Conservation (phyloP, 2,329 filamentous ascomycete species). For the Diatrype stigma region DNA sequence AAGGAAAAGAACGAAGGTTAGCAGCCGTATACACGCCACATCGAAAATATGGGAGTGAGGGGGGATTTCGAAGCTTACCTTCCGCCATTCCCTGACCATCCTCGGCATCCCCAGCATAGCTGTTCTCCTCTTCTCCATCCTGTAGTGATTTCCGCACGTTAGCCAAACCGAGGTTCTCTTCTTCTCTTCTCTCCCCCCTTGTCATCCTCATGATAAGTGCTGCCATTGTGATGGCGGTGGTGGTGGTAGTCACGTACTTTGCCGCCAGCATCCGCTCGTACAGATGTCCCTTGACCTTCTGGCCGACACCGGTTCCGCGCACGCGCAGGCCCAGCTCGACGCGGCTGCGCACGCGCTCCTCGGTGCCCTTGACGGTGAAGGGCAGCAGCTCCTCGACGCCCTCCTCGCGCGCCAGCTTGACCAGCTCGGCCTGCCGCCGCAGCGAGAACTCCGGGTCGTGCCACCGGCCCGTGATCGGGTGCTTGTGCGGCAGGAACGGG, state of each 20-base stretch:
- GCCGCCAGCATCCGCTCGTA: slow-evolving; percentile 84
- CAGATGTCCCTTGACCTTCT: slow-evolving; percentile 91
- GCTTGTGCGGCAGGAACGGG: slow-evolving; percentile 77
- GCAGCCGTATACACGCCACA: slow-evolving; percentile 10
- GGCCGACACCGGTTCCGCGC: slow-evolving; percentile 87
- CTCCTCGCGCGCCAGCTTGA: slow-evolving; percentile 75
- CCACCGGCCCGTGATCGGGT: slow-evolving; percentile 77
- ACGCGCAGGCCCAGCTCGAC: slow-evolving; percentile 78
- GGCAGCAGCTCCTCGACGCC: slow-evolving; percentile 80
- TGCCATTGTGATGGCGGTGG: no score
- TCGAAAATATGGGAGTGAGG: background rate
- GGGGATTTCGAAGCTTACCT: slow-evolving; percentile 52
- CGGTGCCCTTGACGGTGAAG: slow-evolving; percentile 69
- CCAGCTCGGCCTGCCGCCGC: slow-evolving; percentile 83
- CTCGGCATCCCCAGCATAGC: slow-evolving; percentile 95
- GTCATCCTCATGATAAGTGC: slow-evolving; percentile 2
- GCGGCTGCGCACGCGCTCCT: slow-evolving; percentile 63
- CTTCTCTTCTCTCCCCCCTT: no score
- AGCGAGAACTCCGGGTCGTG: slow-evolving; percentile 79
- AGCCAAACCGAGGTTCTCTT: no score
- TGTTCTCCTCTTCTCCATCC: slow-evolving; percentile 81
- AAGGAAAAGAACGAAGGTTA: slow-evolving; percentile 27
- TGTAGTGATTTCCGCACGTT: slow-evolving; percentile 32
- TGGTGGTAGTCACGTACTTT: slow-evolving; percentile 48
- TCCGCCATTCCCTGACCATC: slow-evolving; percentile 89